These are phyloP conservation scores for Wakefieldia striispora DNA, from an alignment of 768 basidiomycete species.

Conservation along the genomic window DNA sequence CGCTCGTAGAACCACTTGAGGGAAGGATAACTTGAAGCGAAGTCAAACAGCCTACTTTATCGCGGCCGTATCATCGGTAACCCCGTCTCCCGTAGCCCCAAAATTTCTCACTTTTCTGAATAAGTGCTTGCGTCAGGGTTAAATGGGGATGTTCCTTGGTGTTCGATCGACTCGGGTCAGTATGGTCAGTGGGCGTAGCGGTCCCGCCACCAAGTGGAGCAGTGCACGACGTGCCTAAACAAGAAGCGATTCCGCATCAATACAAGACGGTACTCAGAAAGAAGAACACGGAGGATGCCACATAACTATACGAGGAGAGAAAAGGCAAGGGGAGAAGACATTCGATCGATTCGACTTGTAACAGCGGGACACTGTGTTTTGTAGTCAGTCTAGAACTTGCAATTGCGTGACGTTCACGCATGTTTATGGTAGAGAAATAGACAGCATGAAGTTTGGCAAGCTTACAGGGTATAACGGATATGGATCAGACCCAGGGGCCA, in stretches of 20 bases:
- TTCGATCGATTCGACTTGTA: no score
- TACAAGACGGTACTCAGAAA: no score
- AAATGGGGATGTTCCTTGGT: slow-evolving; percentile 63
- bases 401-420: no score
- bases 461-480: no score
- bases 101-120: slow-evolving; percentile 70
- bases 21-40: not conserved
- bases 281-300: no score
- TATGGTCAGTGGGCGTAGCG: slow-evolving; percentile 51
- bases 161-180: slow-evolving; percentile 68
- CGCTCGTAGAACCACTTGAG: slow-evolving; percentile 32
- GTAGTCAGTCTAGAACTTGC: no score
- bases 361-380: no score
- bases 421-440: no score
- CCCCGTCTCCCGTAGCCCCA: slow-evolving; percentile 53
- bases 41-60: slow-evolving; percentile 67
- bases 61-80: slow-evolving; percentile 68
- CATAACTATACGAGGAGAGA: no score
- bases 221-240: slow-evolving; percentile 37
- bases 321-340: no score
- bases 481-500: no score
- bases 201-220: slow-evolving; percentile 32
- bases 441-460: no score
- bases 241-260: slow-evolving; percentile 7
- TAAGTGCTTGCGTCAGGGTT: slow-evolving; percentile 53